Base-by-base conservation (phyloP, 208 protist genomes). In the Leishmania tropica region DNA sequence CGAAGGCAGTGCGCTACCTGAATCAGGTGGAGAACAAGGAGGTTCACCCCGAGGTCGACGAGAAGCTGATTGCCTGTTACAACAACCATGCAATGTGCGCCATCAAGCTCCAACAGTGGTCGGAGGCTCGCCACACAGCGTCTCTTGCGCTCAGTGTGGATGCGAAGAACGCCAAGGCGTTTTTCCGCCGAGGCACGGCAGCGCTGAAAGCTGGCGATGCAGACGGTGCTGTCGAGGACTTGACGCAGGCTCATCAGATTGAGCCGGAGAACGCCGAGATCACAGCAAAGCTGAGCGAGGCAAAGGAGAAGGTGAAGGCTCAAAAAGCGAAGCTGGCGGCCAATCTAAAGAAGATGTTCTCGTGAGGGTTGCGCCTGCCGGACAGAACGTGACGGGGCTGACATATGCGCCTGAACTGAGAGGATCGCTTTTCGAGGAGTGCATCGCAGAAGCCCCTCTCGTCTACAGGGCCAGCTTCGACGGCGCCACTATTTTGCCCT, bases 261-360 rank as follows among this genome's bases (percentile, higher is more conserved):
- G 93, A 96, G n/a, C 90, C 93, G 21, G 84, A 92, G 11, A 96
- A 98, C 75, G 79, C 81, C 21, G 96, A 95, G 40, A 89, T 97
- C 48, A 56, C 79, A 10, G 87, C 85, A 17, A 94, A 92, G 81
- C 88, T 98, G 75, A 87, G 87, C 40, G 87, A 97, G 77, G 94
- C 94, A 28, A 95, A 94, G 81, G 91, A 94, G 75, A 78, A 85
- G 62, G 87, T 90, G 79, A 95, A 93, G 87, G 86, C 88, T 68
- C 88, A 90, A 64, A 96, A 92, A 73, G 92, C 89, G 58, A 98
- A 98, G 85, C 40, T 96, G 24, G 93, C 94, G 3, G 88, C 92
- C 5, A 82, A 83, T 8, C 83, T 96, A 17, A 96, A 96, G 85
- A 98, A 97, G 85, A 97, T 97, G 94, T 97, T 98, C 77, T 88